Evolutionary conservation across 1,284 basidiomycete species (phyloP).

Genomic region (Tilletia horrida): DNA sequence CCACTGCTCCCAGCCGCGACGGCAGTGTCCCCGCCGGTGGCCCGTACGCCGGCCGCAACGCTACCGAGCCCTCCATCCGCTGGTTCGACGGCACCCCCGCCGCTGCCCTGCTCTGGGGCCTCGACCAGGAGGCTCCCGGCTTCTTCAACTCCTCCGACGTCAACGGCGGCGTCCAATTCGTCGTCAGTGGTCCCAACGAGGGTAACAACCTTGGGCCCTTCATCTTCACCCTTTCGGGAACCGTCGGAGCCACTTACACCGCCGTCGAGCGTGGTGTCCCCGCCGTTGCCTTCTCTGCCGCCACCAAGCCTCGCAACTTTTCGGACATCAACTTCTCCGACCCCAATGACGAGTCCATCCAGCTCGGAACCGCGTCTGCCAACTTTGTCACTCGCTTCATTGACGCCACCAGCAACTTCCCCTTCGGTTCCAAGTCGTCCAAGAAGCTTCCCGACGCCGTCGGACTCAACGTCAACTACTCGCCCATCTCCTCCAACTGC

Average conservation of each 20-base stretch:
- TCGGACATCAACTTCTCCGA: conserved; percentile 30
- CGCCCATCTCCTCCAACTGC: conserved; percentile 30
- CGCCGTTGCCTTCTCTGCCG: conserved; percentile 43
- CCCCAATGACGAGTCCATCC: conserved; percentile 35
- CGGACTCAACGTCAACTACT: conserved; percentile 45
- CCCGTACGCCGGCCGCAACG: conserved; percentile 31
- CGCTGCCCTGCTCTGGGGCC: conserved; percentile 32
- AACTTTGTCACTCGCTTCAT: conserved; percentile 40
- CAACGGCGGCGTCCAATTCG: conserved; percentile 29
- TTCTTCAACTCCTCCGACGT: conserved; percentile 29
- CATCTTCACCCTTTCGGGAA: conserved; percentile 44
- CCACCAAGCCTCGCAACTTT: conserved; percentile 32
- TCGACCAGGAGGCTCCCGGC: conserved; percentile 33
- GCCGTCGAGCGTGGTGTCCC: conserved; percentile 38
- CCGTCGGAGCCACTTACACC: conserved; percentile 42
- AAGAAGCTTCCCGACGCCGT: conserved; percentile 39
- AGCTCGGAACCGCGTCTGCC: conserved; percentile 37
- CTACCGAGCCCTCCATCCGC: conserved; percentile 29
- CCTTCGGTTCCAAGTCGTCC: neutral
- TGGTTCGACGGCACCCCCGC: conserved; percentile 45
- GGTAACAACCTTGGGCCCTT: conserved; percentile 41
- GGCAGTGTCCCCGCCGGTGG: conserved; percentile 31
- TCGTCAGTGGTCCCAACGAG: conserved; percentile 35
- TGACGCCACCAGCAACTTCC: conserved; percentile 23
- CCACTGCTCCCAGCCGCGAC: conserved; percentile 35